Evolutionary conservation across 1,139 yeast genomes (phyloP).

Genomic region (Taphrina confusa): DNA sequence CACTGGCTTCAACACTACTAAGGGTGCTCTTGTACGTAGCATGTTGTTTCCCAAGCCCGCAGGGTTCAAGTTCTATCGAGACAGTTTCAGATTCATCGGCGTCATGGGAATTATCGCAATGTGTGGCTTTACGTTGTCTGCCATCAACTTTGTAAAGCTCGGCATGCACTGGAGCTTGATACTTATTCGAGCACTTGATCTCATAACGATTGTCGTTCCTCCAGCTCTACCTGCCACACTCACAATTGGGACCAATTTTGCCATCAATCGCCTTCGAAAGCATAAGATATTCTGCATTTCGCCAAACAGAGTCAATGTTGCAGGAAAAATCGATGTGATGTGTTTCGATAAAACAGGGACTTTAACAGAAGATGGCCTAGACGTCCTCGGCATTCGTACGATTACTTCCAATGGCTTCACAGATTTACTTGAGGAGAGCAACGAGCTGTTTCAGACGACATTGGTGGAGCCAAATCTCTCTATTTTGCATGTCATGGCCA

Average conservation of each 20-base stretch:
- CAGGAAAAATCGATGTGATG: conserved; percentile 85
- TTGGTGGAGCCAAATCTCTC: conserved; percentile 1
- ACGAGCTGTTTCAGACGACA: conserved; percentile 28
- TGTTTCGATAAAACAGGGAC: conserved; percentile 98
- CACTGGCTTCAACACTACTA: conserved; percentile 92
- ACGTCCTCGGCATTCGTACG: conserved; percentile 82
- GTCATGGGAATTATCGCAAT: conserved; percentile 86
- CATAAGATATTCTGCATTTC: conserved; percentile 81
- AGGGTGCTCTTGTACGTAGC: conserved; percentile 90
- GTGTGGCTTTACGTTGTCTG: conserved; percentile 79
- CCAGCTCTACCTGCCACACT: conserved; percentile 98
- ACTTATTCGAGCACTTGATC: conserved; percentile 84
- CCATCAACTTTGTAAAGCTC: conserved; percentile 74
- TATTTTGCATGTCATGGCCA: conserved; percentile 57
- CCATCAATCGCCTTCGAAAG: conserved; percentile 70
- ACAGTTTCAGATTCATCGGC: conserved; percentile 92
- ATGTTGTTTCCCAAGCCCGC: conserved; percentile 95
- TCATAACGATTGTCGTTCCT: conserved; percentile 94
- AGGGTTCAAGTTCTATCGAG: conserved; percentile 89
- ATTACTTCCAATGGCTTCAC: conserved; percentile 53
- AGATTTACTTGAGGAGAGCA: conserved; percentile 31
- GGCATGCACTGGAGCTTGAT: conserved; percentile 54
- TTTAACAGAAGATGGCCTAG: conserved; percentile 92
- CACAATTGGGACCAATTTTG: conserved; percentile 94
- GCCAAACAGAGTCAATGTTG: conserved; percentile 82